Base-by-base conservation (phyloP, 139 green algal species). In the Haematococcus lacustris region DNA sequence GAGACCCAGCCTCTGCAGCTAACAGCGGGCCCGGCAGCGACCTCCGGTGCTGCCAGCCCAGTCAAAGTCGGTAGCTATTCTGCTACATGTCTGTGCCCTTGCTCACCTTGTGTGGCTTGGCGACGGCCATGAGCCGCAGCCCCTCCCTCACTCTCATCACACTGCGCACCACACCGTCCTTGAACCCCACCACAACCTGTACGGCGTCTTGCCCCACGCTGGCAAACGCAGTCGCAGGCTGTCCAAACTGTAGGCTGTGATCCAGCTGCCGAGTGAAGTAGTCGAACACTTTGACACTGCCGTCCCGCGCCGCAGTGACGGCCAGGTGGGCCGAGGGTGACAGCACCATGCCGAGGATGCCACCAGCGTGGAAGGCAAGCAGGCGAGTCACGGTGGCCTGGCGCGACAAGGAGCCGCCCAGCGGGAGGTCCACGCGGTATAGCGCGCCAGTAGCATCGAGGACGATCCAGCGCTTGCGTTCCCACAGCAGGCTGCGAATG, bases 381-480 rank as follows among this genome's bases (percentile, higher is more conserved):
- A 87, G 13, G 35, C 47, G 38, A 62, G 67, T 73, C 5, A 83
- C 65, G 1, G 38, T 38, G 25, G 73, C 80, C 32, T 66, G 74
- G 28, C 73, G 77, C 35, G 28, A 47, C 26, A 78, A 33, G 2
- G 30, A 4, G 38, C 57, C 57, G 3, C 7, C 21, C 28, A 59
- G 50, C n/a, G 60, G 74, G 63, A 84, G 57, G 21, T 68, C 66
- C 39, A 91, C 75, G 37, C 66, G 68, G 61, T 80, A 68, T 5
- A 93, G 40, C 34, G 34, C 47, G 13, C 88, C 88, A 23, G 64
- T 41, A 7, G 77, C 79, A 69, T 87, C 82, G 67, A 77, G 66
- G 26, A 89, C 78, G 37, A 92, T 70, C 87, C 87, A 93, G 75
- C 74, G 75, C 50, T 77, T 57, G 3, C 72, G 61, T 64, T 82